Evolutionary conservation across 345 rosid species (phyloP), one percentile per base, ranked within the genome.

Genomic region (Dipteronia dyeriana): DNA sequence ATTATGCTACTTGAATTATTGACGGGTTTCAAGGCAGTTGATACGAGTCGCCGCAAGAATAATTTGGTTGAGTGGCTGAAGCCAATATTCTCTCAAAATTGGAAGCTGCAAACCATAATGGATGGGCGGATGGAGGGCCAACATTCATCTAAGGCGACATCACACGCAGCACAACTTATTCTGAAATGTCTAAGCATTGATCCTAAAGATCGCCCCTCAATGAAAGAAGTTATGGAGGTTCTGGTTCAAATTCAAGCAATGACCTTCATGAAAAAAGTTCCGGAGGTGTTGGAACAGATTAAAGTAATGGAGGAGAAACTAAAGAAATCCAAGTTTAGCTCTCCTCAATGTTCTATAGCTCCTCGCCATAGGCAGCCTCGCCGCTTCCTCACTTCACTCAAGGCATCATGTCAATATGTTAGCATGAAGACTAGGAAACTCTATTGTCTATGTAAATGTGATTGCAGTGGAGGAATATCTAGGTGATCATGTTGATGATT

Each of bases 1-100:
- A 90, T 88, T 20, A 87, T 90, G 75, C 79, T 90, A 66, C 85
- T 90, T 1, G 94, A 90, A 67, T 20, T 87, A 62, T 43, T 90
- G 81, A 84, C 88, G 1, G 92, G 94, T 53, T 47, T 76, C 67
- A 79, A 91, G 65, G 87, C 87, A 23, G 66, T 85, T 5, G 88
- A 90, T 53, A 31, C 20, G 0, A 78, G 25, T 38, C 84, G 91
- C 6, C 91, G 5, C 2, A 87, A 87, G 79, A 88, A 79, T 45
- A 85, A 68, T 76, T 75, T 90, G 80, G 88, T 83, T 13, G 94
- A 87, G 6, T 90, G 92, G 92, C 51, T 82, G 45, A 88, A 74
- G 75, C 90, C 91, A 25, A 38, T 14, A 17, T 80, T 90, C 29
- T 60, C 85, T 3, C 80, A 79, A 80, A 47, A 86, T 70, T 86